Percentiles rank a stretch among this genome's conserved stretches.
Evolutionary conservation across 805 yeast species (phyloP).

Genomic region (Maudiozyma turicensis): DNA sequence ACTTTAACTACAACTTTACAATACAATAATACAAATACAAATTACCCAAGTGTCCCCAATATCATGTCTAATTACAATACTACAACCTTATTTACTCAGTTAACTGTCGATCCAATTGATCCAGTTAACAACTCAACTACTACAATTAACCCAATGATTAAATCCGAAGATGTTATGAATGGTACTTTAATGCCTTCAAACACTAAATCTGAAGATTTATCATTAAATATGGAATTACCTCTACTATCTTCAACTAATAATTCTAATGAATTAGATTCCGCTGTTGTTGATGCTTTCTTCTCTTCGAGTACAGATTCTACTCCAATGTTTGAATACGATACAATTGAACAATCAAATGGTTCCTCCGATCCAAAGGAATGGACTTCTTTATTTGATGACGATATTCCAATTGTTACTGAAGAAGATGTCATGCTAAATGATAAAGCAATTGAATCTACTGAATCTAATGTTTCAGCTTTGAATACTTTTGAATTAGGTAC

Average conservation of each 20-base stretch:
- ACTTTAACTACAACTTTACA: slow-evolving; percentile 1
- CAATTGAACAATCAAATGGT: slow-evolving; percentile 7
- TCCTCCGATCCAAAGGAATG: slow-evolving; percentile 35
- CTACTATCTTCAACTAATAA: neutral
- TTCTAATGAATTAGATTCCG: slow-evolving; percentile 38
- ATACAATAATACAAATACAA: neutral
- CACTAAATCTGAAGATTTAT: neutral
- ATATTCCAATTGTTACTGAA: slow-evolving; percentile 31
- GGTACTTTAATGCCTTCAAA: neutral
- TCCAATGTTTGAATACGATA: slow-evolving; percentile 43
- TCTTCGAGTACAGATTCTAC: slow-evolving; percentile 40
- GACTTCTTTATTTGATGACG: slow-evolving; percentile 51
- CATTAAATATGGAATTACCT: neutral
- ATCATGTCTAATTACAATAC: slow-evolving; percentile 12
- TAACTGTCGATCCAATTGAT: slow-evolving; percentile 1
- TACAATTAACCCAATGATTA: neutral
- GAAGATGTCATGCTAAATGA: slow-evolving; percentile 26
- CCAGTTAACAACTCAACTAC: neutral
- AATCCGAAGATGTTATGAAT: neutral
- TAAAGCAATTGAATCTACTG: slow-evolving; percentile 13
- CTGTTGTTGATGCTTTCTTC: slow-evolving; percentile 51
- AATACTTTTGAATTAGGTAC: slow-evolving; percentile 3
- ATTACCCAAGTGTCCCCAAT: neutral
- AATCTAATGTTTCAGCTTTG: slow-evolving; percentile 1
- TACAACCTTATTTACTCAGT: slow-evolving; percentile 8